Evolutionary conservation across 106 monocot genomes (phyloP).

Genomic region (Agapanthus africanus): DNA sequence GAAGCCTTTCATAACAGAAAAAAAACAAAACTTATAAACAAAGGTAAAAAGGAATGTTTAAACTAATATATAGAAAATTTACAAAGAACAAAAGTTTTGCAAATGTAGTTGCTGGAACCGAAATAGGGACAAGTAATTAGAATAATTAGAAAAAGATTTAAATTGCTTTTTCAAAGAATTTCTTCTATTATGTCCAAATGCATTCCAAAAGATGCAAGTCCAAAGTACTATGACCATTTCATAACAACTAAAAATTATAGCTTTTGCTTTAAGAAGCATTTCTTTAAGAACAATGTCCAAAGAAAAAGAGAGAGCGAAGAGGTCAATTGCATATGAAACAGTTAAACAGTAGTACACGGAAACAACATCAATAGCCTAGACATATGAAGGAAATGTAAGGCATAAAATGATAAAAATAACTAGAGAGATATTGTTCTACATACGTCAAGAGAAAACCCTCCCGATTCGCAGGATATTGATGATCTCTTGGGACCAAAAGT

Average conservation of each 20-base stretch:
- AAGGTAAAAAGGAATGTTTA: background rate
- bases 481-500: constrained; percentile 30
- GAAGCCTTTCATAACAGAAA: background rate
- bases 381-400: too few species aligned
- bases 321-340: too few species aligned
- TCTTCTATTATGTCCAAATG: background rate
- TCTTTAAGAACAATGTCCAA: too few species aligned
- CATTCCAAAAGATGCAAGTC: background rate
- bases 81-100: background rate
- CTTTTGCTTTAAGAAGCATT: too few species aligned
- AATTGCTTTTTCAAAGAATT: background rate
- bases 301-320: too few species aligned
- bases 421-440: constrained; percentile 12
- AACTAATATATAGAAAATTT: background rate
- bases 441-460: constrained; percentile 90
- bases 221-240: background rate
- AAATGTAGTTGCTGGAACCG: background rate
- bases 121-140: background rate
- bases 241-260: too few species aligned
- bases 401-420: background rate
- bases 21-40: background rate
- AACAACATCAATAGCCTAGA: background rate
- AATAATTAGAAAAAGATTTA: background rate
- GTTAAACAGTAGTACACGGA: background rate
- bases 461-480: constrained; percentile 54